These are phyloP conservation scores for Phytophthora crassamura DNA, from an alignment of 352 stramenopile species.

Conservation along the genomic window DNA sequence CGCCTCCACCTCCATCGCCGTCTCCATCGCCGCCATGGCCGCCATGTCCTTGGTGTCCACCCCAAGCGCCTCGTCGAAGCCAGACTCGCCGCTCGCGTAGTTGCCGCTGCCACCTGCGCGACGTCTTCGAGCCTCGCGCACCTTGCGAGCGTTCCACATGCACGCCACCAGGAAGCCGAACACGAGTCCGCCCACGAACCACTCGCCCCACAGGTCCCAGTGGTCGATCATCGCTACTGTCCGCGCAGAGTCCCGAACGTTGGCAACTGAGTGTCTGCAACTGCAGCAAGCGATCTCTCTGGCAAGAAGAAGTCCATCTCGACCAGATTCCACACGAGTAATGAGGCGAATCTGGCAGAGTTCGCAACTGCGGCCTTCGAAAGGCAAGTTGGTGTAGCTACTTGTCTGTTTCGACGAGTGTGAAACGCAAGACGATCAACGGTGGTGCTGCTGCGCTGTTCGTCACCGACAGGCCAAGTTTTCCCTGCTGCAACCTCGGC, in stretches of 20 bases:
- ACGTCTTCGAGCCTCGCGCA: not conserved
- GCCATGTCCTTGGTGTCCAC: not conserved
- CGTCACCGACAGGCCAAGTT: not conserved
- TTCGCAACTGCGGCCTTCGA: not conserved
- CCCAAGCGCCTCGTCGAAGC: not conserved
- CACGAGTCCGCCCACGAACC: slow-evolving; percentile 2
- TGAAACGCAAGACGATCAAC: slow-evolving; percentile 3
- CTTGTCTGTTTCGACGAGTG: too few species aligned
- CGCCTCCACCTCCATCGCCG: not conserved
- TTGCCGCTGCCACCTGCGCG: not conserved
- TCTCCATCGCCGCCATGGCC: not conserved
- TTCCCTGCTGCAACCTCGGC: too few species aligned
- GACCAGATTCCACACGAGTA: not conserved
- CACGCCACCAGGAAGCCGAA: slow-evolving; percentile 8
- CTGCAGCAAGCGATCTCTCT: not conserved
- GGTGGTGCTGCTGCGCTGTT: not conserved
- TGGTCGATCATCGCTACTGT: not conserved
- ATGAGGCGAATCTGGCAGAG: too few species aligned
- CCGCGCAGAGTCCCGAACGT: not conserved
- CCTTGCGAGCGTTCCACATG: not conserved
- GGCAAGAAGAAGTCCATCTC: not conserved
- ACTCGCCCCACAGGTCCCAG: not conserved
- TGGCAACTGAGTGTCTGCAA: slow-evolving; percentile 2
- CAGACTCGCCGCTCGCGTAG: not conserved
- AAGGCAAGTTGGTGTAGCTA: not conserved